Evolutionary conservation across 208 protist species (phyloP), one percentile per base, ranked within the genome.

Genomic region (Acanthamoeba royreba): DNA sequence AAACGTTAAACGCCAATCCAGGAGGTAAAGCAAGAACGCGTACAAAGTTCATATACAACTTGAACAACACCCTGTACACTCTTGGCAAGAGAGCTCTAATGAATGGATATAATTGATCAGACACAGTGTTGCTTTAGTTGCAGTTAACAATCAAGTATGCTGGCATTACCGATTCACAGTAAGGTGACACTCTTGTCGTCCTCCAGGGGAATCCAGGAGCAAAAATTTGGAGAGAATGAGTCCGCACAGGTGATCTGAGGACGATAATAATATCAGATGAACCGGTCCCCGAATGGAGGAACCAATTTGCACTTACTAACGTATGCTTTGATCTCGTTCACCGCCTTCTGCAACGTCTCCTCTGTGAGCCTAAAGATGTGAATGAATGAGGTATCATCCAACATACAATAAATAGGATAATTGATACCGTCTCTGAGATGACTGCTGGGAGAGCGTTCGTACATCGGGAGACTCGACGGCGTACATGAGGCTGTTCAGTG

Each of bases 381-480:
- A 47, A 38, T 3, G 63, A 77, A 0, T 11, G 17, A 72, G 25
- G 2, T n/a, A n/a, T n/a, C n/a, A n/a, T n/a, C n/a, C n/a, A n/a
- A n/a, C n/a, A n/a, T n/a, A n/a, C n/a, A n/a, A n/a, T n/a, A n/a
- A n/a, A n/a, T n/a, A n/a, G n/a, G n/a, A n/a, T n/a, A n/a, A n/a
- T n/a, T n/a, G n/a, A 31, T 63, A 89, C 85, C 85, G 52, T 31
- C 46, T 63, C 85, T 91, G 85, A 25, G 85, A 91, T 0, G 58
- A 63, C 11, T 46, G 42, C 35, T 74, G 38, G 7, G 85, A 91
- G 45, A 91, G 85, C 33, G 53, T 72, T 2, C 85, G 49, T 53
- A 91, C 85, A 25, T 91, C 85, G 25, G 85, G 85, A 25, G 85
- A 91, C 53, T 91, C 85, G n/a, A 91, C 85, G 22, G 85, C 85